phyloP scores from a whole-genome alignment of 2,329 filamentous ascomycete species.

The Stagonosporopsis vannaccii region DNA sequence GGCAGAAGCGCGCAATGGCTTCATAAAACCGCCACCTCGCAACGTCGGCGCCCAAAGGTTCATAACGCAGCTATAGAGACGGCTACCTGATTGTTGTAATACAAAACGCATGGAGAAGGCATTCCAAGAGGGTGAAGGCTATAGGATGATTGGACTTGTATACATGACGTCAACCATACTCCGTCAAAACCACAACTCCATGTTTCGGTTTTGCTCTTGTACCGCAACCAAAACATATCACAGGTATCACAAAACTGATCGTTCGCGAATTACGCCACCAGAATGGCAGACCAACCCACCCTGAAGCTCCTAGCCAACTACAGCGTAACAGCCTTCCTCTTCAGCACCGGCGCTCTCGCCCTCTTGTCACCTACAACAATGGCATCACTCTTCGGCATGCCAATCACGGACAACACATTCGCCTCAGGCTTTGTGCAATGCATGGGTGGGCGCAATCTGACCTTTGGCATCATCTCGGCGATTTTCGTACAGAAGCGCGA shows the following conservation, averaged over 20 bases:
- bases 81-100: background rate
- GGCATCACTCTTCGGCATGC: slow-evolving; percentile 23
- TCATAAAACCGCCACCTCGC: too few species aligned
- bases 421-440: slow-evolving; percentile 28
- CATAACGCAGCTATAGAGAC: background rate
- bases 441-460: slow-evolving; percentile 26
- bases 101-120: background rate
- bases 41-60: background rate
- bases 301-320: slow-evolving; percentile 25
- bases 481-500: slow-evolving; percentile 17
- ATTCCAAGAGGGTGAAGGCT: background rate
- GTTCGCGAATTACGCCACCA: background rate
- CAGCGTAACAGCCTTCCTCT: slow-evolving; percentile 19
- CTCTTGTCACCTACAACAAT: slow-evolving; percentile 22
- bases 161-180: background rate
- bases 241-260: background rate
- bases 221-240: background rate
- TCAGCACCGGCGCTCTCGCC: slow-evolving; percentile 19
- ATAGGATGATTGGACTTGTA: background rate
- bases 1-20: too few species aligned
- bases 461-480: slow-evolving; percentile 21
- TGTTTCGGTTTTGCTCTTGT: background rate
- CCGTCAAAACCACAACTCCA: background rate
- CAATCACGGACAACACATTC: slow-evolving; percentile 18
- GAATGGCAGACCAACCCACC: slow-evolving; percentile 3